phyloP scores from a whole-genome alignment of 31 red algal species.

The Asparagopsis taxiformis region DNA sequence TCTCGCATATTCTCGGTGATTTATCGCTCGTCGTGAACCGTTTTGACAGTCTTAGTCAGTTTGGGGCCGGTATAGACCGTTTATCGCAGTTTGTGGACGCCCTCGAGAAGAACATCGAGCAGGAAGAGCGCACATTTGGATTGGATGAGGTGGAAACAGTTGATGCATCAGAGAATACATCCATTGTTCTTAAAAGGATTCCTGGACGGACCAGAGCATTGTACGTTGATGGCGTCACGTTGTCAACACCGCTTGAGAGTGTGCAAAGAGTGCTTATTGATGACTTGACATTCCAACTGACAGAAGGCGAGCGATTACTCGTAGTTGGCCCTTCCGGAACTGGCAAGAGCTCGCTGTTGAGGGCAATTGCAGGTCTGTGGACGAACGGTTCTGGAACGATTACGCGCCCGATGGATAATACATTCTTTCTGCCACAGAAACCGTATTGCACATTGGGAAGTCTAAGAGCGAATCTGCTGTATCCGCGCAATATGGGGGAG shows the following conservation, averaged over 20 bases:
- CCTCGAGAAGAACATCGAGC: slow-evolving; percentile 61
- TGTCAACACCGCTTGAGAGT: slow-evolving; percentile 45
- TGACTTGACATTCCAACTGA: slow-evolving; percentile 53
- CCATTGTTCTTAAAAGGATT: slow-evolving; percentile 10
- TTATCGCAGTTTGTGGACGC: slow-evolving; percentile 83
- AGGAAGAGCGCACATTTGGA: slow-evolving; percentile 45
- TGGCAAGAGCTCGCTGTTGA: slow-evolving; percentile 84
- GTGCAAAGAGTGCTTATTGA: slow-evolving; percentile 60
- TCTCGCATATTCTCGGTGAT: slow-evolving; percentile 91
- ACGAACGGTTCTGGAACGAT: slow-evolving; percentile 64
- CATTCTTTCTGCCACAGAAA: slow-evolving; percentile 91
- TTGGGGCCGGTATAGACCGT: slow-evolving; percentile 88
- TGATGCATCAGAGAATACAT: background rate
- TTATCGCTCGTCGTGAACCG: slow-evolving; percentile 85
- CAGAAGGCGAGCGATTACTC: slow-evolving; percentile 63
- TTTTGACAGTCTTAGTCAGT: slow-evolving; percentile 89
- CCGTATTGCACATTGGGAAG: slow-evolving; percentile 92
- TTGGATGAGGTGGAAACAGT: background rate
- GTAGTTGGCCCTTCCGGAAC: slow-evolving; percentile 81
- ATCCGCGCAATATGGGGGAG: slow-evolving; percentile 38
- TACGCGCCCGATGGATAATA: slow-evolving; percentile 31
- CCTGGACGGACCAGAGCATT: slow-evolving; percentile 10
- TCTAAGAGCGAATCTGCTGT: slow-evolving; percentile 74
- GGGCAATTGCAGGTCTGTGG: slow-evolving; percentile 95
- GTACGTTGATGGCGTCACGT: slow-evolving; percentile 31